phyloP scores from a whole-genome alignment of 78 protist genomes.

The Thecamonas trahens region DNA sequence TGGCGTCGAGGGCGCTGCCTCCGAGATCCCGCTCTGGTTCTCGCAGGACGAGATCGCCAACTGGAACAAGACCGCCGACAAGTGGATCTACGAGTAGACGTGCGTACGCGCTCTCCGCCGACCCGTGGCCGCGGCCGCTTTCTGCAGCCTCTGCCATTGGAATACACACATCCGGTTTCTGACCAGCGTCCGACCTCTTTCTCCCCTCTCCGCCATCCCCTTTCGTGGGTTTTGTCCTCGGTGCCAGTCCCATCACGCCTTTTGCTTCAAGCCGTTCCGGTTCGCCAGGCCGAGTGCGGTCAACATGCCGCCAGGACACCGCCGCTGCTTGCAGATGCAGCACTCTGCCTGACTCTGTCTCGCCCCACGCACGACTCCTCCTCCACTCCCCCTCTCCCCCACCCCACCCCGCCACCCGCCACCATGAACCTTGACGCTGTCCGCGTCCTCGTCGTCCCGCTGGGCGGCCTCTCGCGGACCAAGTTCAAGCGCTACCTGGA shows the following conservation, averaged over 20 bases:
- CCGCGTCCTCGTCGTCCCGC: no score
- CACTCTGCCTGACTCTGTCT: no score
- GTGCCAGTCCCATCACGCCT: no score
- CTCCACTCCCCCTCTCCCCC: no score
- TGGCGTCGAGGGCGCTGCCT: slow-evolving; percentile 36
- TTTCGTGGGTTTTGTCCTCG: no score
- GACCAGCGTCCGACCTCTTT: not conserved
- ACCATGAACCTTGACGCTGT: no score
- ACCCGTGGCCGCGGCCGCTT: not conserved
- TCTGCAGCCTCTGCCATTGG: not conserved
- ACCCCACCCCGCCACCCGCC: no score
- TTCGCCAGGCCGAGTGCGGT: slow-evolving; percentile 22
- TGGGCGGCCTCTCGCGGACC: no score
- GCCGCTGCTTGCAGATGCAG: slow-evolving; percentile 12
- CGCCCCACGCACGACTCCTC: no score
- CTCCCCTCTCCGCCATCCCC: slow-evolving; percentile 31
- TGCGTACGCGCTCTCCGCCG: not conserved
- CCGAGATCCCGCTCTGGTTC: slow-evolving; percentile 65
- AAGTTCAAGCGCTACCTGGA: no score
- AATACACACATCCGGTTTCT: not conserved
- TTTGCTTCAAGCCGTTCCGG: no score
- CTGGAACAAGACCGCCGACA: slow-evolving; percentile 18
- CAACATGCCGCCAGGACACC: slow-evolving; percentile 7
- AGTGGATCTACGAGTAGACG: slow-evolving; percentile 31
- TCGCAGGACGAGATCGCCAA: slow-evolving; percentile 22